Conservation (phyloP, 495 filamentous ascomycete species). For the Podospora fimiseda region DNA sequence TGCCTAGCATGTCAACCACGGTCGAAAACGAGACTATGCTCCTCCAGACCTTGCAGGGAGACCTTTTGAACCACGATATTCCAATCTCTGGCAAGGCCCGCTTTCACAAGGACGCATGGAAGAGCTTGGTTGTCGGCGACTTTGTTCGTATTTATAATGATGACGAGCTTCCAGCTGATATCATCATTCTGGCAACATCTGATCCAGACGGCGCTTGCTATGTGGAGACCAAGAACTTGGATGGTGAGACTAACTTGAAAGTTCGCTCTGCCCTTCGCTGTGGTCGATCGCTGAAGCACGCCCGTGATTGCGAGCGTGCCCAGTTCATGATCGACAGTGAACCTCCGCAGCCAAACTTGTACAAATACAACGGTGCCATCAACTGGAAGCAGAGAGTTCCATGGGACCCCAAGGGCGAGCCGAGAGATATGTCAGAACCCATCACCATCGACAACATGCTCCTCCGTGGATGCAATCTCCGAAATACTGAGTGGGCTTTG, state of each 20-base stretch:
- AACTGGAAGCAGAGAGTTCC: slow-evolving; percentile 75
- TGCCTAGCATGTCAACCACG: slow-evolving; percentile 8
- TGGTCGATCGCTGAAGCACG: slow-evolving; percentile 77
- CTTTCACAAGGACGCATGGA: slow-evolving; percentile 93
- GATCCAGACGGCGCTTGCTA: slow-evolving; percentile 94
- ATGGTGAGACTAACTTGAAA: slow-evolving; percentile 97
- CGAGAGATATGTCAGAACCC: slow-evolving; percentile 79
- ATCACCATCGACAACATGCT: slow-evolving; percentile 92
- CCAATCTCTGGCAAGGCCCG: slow-evolving; percentile 47
- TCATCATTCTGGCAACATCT: slow-evolving; percentile 92
- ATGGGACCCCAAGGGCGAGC: slow-evolving; percentile 49
- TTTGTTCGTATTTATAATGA: slow-evolving; percentile 96
- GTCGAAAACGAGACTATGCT: slow-evolving; percentile 55
- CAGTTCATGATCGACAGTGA: slow-evolving; percentile 90
- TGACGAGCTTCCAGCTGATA: slow-evolving; percentile 90
- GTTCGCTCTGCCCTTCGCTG: slow-evolving; percentile 86
- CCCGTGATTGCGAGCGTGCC: slow-evolving; percentile 80
- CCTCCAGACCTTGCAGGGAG: slow-evolving; percentile 36
- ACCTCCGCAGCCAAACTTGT: slow-evolving; percentile 84
- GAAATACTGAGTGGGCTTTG: slow-evolving; percentile 95
- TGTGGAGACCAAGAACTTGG: slow-evolving; percentile 95
- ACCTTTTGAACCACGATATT: slow-evolving; percentile 42
- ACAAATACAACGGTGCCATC: slow-evolving; percentile 83
- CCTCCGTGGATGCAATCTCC: slow-evolving; percentile 83
- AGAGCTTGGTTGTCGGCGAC: slow-evolving; percentile 91